phyloP scores from a whole-genome alignment of 1,284 basidiomycete genomes.

The Entoloma clypeatum region DNA sequence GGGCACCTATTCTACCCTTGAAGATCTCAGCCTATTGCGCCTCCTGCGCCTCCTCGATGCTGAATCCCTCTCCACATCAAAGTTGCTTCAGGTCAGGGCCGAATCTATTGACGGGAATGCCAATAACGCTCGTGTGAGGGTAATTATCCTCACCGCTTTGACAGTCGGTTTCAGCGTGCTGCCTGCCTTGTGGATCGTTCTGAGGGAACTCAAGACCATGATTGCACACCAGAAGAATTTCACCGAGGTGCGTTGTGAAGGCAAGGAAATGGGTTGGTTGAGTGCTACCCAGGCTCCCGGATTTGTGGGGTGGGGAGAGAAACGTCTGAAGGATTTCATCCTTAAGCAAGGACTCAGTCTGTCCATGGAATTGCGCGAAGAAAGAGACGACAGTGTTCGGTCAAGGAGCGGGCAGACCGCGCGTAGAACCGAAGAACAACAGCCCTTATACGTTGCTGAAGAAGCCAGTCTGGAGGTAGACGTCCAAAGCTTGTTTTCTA shows the following conservation, averaged over 20 bases:
- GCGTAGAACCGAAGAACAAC: slow-evolving; percentile 35
- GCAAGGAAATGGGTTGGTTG: slow-evolving; percentile 73
- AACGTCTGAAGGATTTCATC: slow-evolving; percentile 64
- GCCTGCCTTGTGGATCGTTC: slow-evolving; percentile 63
- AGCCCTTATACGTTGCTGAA: slow-evolving; percentile 39
- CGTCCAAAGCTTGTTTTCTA: slow-evolving; percentile 67
- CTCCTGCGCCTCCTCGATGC: slow-evolving; percentile 62
- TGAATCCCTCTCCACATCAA: slow-evolving; percentile 35
- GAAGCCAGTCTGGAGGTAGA: slow-evolving; percentile 54
- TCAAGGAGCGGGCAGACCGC: slow-evolving; percentile 28
- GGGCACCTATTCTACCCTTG: slow-evolving; percentile 63
- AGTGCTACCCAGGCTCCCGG: slow-evolving; percentile 55
- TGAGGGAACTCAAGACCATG: slow-evolving; percentile 58
- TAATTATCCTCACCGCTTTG: slow-evolving; percentile 66
- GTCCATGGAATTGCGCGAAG: slow-evolving; percentile 38
- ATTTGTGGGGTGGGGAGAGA: slow-evolving; percentile 69
- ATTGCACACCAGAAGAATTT: slow-evolving; percentile 56
- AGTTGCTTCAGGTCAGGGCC: slow-evolving; percentile 32
- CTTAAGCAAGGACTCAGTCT: slow-evolving; percentile 61
- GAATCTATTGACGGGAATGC: slow-evolving; percentile 37
- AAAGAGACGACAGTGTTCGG: slow-evolving; percentile 24
- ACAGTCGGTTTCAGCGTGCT: slow-evolving; percentile 56
- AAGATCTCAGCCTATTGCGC: slow-evolving; percentile 71
- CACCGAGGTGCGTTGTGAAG: slow-evolving; percentile 58
- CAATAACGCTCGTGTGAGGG: slow-evolving; percentile 49